phyloP scores from a whole-genome alignment of 257 asterid genomes.

The Penstemon newberryi region DNA sequence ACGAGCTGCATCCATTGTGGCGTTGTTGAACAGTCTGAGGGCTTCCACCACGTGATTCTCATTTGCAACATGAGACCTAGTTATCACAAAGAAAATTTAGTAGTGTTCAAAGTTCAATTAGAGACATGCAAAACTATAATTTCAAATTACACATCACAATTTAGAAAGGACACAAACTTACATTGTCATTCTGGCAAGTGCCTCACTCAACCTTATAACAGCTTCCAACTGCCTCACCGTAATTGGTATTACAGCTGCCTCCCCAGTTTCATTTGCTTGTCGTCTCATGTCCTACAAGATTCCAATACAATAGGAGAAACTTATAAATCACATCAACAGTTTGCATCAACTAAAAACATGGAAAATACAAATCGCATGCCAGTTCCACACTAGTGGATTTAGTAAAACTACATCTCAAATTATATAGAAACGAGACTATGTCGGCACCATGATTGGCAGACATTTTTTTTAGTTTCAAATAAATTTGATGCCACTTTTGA shows the following conservation, averaged over 20 bases:
- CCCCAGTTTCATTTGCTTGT: constrained; percentile 93
- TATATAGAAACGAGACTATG: neutral
- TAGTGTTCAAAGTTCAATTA: neutral
- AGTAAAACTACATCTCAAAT: neutral
- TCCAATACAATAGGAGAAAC: constrained; percentile 23
- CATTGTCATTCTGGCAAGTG: constrained; percentile 94
- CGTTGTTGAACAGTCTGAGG: constrained; percentile 71
- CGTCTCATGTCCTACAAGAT: constrained; percentile 79
- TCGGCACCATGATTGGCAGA: neutral
- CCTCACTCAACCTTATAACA: constrained; percentile 88
- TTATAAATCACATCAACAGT: neutral
- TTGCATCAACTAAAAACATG: constrained; percentile 14
- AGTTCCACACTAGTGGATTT: neutral
- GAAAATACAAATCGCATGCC: constrained; percentile 1
- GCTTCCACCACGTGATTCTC: constrained; percentile 91
- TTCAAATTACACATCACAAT: neutral
- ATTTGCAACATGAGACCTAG: constrained; percentile 74
- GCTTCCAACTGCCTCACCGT: constrained; percentile 99
- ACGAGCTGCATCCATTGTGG: constrained; percentile 96
- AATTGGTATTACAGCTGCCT: constrained; percentile 84
- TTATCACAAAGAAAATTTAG: constrained; percentile 23
- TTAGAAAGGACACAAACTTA: constrained; percentile 43
- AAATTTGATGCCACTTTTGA: neutral
- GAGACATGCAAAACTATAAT: neutral
- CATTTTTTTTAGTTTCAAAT: too few species aligned